These are phyloP conservation scores for Cryptosporidium ryanae DNA, from an alignment of 169 alveolate genomes.

Conservation along the genomic window DNA sequence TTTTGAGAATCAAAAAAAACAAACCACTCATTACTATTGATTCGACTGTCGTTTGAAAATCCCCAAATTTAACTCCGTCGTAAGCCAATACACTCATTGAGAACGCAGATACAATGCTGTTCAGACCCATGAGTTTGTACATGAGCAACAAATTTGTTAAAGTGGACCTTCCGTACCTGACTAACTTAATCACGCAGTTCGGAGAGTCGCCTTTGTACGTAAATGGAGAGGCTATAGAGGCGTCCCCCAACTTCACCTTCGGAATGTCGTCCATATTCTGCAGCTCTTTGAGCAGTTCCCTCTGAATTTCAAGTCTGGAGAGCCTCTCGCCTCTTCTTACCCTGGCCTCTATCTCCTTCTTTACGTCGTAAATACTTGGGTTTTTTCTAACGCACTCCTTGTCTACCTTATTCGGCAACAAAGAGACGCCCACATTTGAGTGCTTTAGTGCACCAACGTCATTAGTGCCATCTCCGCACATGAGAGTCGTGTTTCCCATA, in stretches of 20 bases:
- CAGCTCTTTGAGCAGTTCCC: slow-evolving; percentile 80
- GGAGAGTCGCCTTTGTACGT: slow-evolving; percentile 93
- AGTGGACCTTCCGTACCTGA: slow-evolving; percentile 95
- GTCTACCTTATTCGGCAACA: slow-evolving; percentile 79
- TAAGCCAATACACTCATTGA: slow-evolving; percentile 93
- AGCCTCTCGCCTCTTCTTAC: slow-evolving; percentile 42
- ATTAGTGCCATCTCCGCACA: slow-evolving; percentile 99
- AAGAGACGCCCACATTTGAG: slow-evolving; percentile 97
- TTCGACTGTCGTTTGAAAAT: slow-evolving; percentile 92
- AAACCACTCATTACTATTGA: slow-evolving; percentile 77
- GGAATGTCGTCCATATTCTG: slow-evolving; percentile 85
- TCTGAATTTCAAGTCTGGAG: slow-evolving; percentile 50
- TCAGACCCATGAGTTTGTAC: slow-evolving; percentile 95
- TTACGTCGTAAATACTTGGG: slow-evolving; percentile 67
- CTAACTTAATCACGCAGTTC: slow-evolving; percentile 90
- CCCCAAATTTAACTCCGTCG: slow-evolving; percentile 97
- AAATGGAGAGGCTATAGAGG: slow-evolving; percentile 98
- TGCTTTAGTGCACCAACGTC: slow-evolving; percentile 99
- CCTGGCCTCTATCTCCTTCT: slow-evolving; percentile 72
- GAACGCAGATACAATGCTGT: slow-evolving; percentile 94
- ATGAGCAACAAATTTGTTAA: slow-evolving; percentile 93
- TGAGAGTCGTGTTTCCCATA: slow-evolving; percentile 88
- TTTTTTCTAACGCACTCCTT: slow-evolving; percentile 55
- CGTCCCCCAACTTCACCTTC: slow-evolving; percentile 93
- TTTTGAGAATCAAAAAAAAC: slow-evolving; percentile 44